Percentiles rank a stretch among this genome's conserved stretches.
Evolutionary conservation across 75 land plant genomes (phyloP).

Genomic region (Pinus tabuliformis): DNA sequence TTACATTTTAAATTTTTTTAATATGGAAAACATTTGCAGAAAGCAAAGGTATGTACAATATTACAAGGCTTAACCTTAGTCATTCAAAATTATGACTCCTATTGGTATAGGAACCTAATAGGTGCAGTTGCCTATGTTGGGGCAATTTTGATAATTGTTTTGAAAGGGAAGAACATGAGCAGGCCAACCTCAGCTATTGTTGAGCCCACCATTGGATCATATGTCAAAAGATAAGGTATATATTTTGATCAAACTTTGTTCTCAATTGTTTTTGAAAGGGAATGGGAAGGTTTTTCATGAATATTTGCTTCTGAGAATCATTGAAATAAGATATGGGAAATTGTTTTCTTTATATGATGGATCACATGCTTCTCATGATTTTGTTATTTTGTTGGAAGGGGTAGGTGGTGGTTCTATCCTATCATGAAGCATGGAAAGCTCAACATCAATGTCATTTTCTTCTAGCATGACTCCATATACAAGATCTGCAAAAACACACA

Average conservation of each 20-base stretch:
- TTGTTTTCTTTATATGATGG: not conserved
- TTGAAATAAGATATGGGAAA: not conserved
- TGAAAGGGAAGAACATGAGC: conserved; percentile 20
- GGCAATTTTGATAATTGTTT: conserved; percentile 37
- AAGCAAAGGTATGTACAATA: too few relatives aligned
- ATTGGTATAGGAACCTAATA: too few relatives aligned
- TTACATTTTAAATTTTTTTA: too few relatives aligned
- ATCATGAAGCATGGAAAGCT: conserved; percentile 38
- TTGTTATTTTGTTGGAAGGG: not conserved
- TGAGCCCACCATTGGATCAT: conserved; percentile 15
- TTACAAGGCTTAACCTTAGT: too few relatives aligned
- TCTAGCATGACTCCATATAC: conserved; percentile 56
- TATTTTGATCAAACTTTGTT: not conserved
- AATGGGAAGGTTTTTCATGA: not conserved
- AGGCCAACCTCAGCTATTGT: conserved; percentile 21
- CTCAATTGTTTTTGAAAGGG: not conserved
- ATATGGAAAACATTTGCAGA: too few relatives aligned
- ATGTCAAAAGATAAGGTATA: conserved; percentile 47
- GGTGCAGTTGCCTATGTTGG: conserved; percentile 43
- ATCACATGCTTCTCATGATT: not conserved
- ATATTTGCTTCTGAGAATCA: not conserved
- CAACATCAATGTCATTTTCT: conserved; percentile 43
- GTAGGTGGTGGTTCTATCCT: conserved; percentile 25
- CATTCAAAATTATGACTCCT: too few relatives aligned
- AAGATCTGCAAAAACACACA: conserved; percentile 52